A percentile compares a stretch with the other conserved stretches of the same genome.
phyloP scores from a whole-genome alignment of 176 grass and related monocot genomes.

The bread wheat (Triticum aestivum) region IWGSC_CS_RefSeq_v2.1 NC_057805.1:44119405-44119904 shows the following conservation, averaged over 20 bases:
- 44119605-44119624: neutral
- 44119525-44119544: too few species aligned
- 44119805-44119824: neutral
- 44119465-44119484: too few species aligned
- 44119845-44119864: neutral
- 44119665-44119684: neutral
- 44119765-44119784: neutral
- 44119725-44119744: neutral
- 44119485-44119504: too few species aligned
- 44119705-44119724: neutral
- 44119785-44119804: neutral
- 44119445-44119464: too few species aligned
- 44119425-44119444: too few species aligned
- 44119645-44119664: neutral
- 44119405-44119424: too few species aligned
- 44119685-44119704: constrained; percentile 22
- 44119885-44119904: neutral
- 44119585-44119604: neutral
- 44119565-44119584: too few species aligned
- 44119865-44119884: neutral
- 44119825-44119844: neutral
- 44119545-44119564: too few species aligned
- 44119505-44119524: too few species aligned
- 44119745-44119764: neutral
- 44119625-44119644: neutral